Percentiles rank a stretch among this genome's conserved stretches.
Evolutionary conservation across 208 protist species (phyloP).

Genomic region (Porcisia hertigi): DNA sequence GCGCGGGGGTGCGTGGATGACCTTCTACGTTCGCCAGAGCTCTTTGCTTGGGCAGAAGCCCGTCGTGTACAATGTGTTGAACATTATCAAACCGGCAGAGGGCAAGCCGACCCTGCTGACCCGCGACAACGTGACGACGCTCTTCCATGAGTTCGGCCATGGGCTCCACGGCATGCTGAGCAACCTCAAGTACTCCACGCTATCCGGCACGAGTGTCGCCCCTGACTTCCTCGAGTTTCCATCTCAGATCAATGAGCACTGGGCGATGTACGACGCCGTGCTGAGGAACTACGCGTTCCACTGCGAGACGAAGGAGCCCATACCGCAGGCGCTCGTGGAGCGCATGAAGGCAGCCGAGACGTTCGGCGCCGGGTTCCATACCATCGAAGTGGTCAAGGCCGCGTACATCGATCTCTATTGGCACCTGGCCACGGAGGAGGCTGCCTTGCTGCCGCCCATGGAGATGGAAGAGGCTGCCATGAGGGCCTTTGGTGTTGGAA

Average conservation of each 20-base stretch:
- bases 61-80: conserved; percentile 52
- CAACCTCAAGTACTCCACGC: conserved; percentile 31
- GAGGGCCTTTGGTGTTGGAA: conserved; percentile 2
- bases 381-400: conserved; percentile 54
- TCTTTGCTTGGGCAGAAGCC: conserved; percentile 38
- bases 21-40: conserved; percentile 44
- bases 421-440: conserved; percentile 44
- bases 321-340: conserved; percentile 47
- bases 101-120: conserved; percentile 60
- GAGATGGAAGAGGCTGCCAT: conserved; percentile 42
- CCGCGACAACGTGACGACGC: conserved; percentile 47
- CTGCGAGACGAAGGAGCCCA: conserved; percentile 50
- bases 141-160: conserved; percentile 80
- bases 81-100: conserved; percentile 48
- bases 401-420: conserved; percentile 53
- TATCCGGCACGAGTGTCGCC: conserved; percentile 63
- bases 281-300: conserved; percentile 57
- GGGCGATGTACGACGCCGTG: conserved; percentile 46
- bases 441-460: conserved; percentile 8
- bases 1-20: conserved; percentile 61
- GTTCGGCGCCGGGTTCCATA: conserved; percentile 40
- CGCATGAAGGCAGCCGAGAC: conserved; percentile 40
- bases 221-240: conserved; percentile 83
- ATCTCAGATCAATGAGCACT: conserved; percentile 84
- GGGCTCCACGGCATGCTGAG: conserved; percentile 81